Percentiles rank a stretch among this genome's conserved stretches.
Evolutionary conservation across 148 eudicot genomes (phyloP).

Genomic region (Rhododendron griersonianum): DNA sequence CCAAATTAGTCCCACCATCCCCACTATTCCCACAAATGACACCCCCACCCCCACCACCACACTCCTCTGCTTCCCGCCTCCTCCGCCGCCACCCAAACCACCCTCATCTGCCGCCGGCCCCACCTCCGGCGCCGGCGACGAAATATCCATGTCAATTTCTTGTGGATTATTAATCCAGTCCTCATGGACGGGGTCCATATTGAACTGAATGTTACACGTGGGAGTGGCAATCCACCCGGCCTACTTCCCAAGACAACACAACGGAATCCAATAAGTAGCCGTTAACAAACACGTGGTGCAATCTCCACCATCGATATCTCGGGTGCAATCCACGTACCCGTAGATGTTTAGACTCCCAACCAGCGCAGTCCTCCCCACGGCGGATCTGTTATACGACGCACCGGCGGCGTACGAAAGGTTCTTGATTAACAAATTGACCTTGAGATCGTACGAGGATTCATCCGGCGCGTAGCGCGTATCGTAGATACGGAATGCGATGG

Average conservation of each 20-base stretch:
- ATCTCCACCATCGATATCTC: conserved; percentile 6
- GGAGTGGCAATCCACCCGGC: conserved; percentile 8
- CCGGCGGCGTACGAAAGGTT: conserved; percentile 1
- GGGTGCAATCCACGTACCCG: conserved; percentile 12
- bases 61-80: background rate
- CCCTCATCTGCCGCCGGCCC: too few species aligned
- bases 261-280: background rate
- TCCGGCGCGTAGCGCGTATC: background rate
- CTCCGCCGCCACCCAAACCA: too few species aligned
- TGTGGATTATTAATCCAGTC: conserved; percentile 7
- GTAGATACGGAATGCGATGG: background rate
- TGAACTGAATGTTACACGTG: conserved; percentile 7
- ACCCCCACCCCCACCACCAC: background rate
- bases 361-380: background rate
- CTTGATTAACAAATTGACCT: background rate
- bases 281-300: background rate
- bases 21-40: background rate
- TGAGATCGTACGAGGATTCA: background rate
- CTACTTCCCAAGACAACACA: background rate
- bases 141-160: background rate
- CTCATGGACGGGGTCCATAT: conserved; percentile 5
- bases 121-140: background rate
- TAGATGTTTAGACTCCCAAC: background rate
- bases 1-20: background rate
- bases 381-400: background rate